phyloP scores from a whole-genome alignment of 208 protist genomes.

The Crithidia expoeki region DNA sequence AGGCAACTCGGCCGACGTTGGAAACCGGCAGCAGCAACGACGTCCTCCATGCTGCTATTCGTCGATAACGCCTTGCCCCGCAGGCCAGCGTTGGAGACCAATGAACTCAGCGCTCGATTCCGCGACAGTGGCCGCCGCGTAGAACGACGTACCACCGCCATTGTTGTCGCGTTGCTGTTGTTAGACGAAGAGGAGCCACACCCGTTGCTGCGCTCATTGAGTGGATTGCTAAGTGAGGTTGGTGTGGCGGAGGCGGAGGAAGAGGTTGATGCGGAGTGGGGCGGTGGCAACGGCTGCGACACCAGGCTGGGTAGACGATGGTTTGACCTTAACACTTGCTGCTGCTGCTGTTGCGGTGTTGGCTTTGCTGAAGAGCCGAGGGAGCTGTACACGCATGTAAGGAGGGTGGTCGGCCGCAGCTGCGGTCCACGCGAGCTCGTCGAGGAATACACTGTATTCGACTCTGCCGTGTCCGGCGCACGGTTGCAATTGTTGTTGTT shows the following conservation, averaged over 20 bases:
- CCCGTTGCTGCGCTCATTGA: not conserved
- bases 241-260: not conserved
- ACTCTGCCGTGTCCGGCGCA: not conserved
- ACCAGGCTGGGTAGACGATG: conserved; percentile 3
- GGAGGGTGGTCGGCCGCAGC: conserved; percentile 8
- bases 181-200: too few species aligned
- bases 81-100: not conserved
- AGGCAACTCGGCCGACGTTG: not conserved
- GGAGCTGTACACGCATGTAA: not conserved
- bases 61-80: not conserved
- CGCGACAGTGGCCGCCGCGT: conserved; percentile 1
- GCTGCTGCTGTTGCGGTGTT: too few species aligned
- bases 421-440: conserved; percentile 5
- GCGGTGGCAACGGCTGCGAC: not conserved
- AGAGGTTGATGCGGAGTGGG: not conserved
- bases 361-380: not conserved
- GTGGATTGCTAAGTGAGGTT: not conserved
- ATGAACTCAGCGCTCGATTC: not conserved
- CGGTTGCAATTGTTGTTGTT: too few species aligned
- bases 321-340: too few species aligned
- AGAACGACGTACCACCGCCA: not conserved
- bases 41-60: not conserved
- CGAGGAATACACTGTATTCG: not conserved
- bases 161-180: not conserved
- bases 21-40: too few species aligned